Conservation (phyloP, 768 basidiomycete species). For the Cystobasidium tubakii region DNA sequence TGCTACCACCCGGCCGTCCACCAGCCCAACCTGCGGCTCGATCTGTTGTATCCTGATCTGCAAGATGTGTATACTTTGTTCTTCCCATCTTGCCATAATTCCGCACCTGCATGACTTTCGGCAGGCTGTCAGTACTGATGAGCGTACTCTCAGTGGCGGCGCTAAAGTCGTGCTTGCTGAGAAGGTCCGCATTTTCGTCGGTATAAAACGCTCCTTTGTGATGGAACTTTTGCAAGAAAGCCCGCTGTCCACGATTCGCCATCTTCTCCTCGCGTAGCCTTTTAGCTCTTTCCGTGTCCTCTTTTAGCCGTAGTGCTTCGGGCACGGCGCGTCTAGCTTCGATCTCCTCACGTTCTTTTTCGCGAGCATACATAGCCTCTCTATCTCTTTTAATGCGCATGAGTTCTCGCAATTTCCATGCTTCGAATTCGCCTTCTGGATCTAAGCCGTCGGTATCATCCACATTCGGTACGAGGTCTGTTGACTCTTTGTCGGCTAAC, state of each 20-base stretch:
- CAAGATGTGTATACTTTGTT: slow-evolving; percentile 91
- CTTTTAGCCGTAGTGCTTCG: slow-evolving; percentile 82
- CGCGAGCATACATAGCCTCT: slow-evolving; percentile 63
- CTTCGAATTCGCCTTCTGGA: slow-evolving; percentile 83
- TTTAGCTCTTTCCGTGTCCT: slow-evolving; percentile 81
- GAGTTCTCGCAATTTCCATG: slow-evolving; percentile 89
- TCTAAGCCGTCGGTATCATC: slow-evolving; percentile 94
- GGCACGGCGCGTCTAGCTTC: slow-evolving; percentile 86
- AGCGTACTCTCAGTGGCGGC: slow-evolving; percentile 81
- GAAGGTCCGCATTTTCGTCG: slow-evolving; percentile 68
- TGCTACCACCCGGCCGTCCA: slow-evolving; percentile 54
- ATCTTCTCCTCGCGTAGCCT: slow-evolving; percentile 72
- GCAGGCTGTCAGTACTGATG: slow-evolving; percentile 74
- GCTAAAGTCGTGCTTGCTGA: slow-evolving; percentile 75
- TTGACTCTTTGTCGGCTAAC: slow-evolving; percentile 79
- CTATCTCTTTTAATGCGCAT: slow-evolving; percentile 90
- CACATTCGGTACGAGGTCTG: slow-evolving; percentile 82
- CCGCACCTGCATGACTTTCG: slow-evolving; percentile 79
- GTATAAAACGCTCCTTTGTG: slow-evolving; percentile 99
- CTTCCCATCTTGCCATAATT: slow-evolving; percentile 69
- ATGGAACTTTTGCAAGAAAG: slow-evolving; percentile 96
- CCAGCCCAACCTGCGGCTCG: slow-evolving; percentile 48
- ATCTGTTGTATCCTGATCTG: slow-evolving; percentile 52
- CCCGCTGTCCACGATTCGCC: slow-evolving; percentile 56
- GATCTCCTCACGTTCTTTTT: slow-evolving; percentile 81